phyloP scores from a whole-genome alignment of 2,329 filamentous ascomycete genomes.

The Alternaria alternata region DNA sequence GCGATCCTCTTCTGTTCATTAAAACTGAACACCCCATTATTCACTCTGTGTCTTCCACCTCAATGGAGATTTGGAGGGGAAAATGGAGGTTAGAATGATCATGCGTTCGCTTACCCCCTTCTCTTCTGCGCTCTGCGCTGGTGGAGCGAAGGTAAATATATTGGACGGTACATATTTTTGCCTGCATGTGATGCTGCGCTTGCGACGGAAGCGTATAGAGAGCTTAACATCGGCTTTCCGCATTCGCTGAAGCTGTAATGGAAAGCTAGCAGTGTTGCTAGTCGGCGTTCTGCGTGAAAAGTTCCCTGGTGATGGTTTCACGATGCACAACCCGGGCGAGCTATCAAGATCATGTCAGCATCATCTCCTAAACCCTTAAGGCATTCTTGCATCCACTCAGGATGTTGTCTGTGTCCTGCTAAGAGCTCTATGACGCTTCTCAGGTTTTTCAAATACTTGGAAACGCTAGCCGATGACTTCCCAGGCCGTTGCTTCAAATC shows the following conservation, averaged over 20 bases:
- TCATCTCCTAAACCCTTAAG: neutral
- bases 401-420: neutral
- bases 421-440: neutral
- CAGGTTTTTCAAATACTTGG: neutral
- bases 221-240: neutral
- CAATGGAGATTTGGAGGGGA: slow-evolving; percentile 72
- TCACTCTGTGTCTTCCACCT: slow-evolving; percentile 69
- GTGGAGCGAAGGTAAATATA: slow-evolving; percentile 59
- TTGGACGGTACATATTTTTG: slow-evolving; percentile 53
- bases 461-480: neutral
- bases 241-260: neutral
- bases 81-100: slow-evolving; percentile 68
- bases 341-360: neutral
- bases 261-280: neutral
- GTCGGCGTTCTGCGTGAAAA: neutral
- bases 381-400: neutral
- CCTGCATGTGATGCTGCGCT: slow-evolving; percentile 1
- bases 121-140: slow-evolving; percentile 52
- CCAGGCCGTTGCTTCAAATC: neutral
- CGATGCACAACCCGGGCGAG: neutral
- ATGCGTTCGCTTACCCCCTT: slow-evolving; percentile 66
- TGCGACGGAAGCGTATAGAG: neutral
- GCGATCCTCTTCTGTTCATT: slow-evolving; percentile 39
- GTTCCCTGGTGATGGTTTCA: neutral
- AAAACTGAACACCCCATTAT: slow-evolving; percentile 62